A percentile compares a stretch with the other conserved stretches of the same genome.
These are phyloP conservation scores for Protea cynaroides DNA, from an alignment of 164 flowering plant species.

Conservation along the genomic window DNA sequence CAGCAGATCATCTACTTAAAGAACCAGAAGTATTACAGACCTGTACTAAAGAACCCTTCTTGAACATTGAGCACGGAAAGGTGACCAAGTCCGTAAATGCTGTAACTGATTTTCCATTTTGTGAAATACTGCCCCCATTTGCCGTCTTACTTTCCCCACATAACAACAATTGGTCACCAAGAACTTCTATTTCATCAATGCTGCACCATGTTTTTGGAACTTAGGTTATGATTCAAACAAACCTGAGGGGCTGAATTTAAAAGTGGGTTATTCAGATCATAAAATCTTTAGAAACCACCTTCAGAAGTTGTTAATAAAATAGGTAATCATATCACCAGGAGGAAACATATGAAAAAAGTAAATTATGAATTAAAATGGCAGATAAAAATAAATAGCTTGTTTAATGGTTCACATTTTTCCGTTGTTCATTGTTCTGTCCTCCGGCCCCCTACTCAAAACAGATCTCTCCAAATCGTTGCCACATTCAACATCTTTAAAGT, in stretches of 20 bases:
- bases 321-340: background rate
- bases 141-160: conserved; percentile 1
- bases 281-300: background rate
- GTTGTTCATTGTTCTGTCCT: conserved; percentile 15
- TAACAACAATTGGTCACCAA: background rate
- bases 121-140: conserved; percentile 1
- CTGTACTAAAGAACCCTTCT: conserved; percentile 31
- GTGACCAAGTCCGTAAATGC: conserved; percentile 13
- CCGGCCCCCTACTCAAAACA: conserved; percentile 16
- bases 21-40: conserved; percentile 10
- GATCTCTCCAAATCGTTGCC: conserved; percentile 18
- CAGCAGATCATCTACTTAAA: background rate
- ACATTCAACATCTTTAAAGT: conserved; percentile 14
- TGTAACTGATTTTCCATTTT: conserved; percentile 9
- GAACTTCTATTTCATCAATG: background rate
- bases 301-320: background rate
- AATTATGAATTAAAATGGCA: background rate
- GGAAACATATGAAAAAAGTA: background rate
- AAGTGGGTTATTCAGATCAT: background rate
- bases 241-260: conserved; percentile 1
- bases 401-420: conserved; percentile 16
- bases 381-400: too few species aligned
- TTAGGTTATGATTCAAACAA: background rate
- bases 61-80: conserved; percentile 22
- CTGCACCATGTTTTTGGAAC: conserved; percentile 8